Evolutionary conservation across 2,329 filamentous ascomycete species (phyloP).

Genomic region (Penicillium sp.): DNA sequence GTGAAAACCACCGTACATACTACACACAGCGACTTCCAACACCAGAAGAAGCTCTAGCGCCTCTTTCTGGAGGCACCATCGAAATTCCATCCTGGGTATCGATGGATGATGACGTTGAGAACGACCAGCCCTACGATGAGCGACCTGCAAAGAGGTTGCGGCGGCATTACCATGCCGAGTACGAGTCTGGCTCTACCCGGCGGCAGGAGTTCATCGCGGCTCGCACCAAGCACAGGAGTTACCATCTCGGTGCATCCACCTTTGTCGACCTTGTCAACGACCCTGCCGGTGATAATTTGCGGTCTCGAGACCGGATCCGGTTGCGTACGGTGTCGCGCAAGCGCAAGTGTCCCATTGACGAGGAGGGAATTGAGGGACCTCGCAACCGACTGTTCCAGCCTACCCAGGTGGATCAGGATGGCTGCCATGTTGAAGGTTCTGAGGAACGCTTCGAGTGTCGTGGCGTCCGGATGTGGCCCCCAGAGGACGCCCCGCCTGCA

Average conservation of each 20-base stretch:
- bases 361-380: slow-evolving; percentile 22
- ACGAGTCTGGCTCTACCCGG: slow-evolving; percentile 18
- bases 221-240: slow-evolving; percentile 38
- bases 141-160: slow-evolving; percentile 31
- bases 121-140: slow-evolving; percentile 28
- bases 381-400: slow-evolving; percentile 24
- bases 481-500: slow-evolving; percentile 32
- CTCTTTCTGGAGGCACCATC: not conserved
- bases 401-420: slow-evolving; percentile 21
- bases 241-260: slow-evolving; percentile 34
- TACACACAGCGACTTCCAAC: slow-evolving; percentile 46
- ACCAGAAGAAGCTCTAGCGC: slow-evolving; percentile 18
- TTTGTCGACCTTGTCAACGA: slow-evolving; percentile 41
- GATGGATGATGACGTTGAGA: slow-evolving; percentile 2
- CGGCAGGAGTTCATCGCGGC: slow-evolving; percentile 38
- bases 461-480: slow-evolving; percentile 37
- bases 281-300: slow-evolving; percentile 22
- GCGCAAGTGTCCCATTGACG: slow-evolving; percentile 33
- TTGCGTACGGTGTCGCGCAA: slow-evolving; percentile 38
- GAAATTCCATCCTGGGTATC: not conserved
- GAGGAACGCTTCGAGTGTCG: slow-evolving; percentile 36
- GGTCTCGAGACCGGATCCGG: slow-evolving; percentile 33
- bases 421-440: slow-evolving; percentile 24
- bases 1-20: slow-evolving; percentile 55
- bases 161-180: slow-evolving; percentile 36